Evolutionary conservation across 1,139 yeast species (phyloP), one percentile per base, ranked within the genome.

Genomic region (Arxiozyma slooffiae): DNA sequence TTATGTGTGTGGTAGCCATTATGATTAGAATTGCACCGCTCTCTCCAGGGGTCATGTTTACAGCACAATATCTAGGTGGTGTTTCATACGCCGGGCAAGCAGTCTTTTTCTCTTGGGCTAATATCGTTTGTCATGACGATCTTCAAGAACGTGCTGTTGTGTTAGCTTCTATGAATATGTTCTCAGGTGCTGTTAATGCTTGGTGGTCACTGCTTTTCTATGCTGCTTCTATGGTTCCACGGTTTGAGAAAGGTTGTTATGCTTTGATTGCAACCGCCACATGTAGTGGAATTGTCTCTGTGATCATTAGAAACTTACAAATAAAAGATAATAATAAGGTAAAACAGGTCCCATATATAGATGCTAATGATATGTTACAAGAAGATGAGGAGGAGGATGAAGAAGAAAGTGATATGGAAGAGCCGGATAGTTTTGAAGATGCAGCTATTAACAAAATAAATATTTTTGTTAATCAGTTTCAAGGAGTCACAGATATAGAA

Each of bases 151-250:
- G 83, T 55, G 81, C 83, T 0, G 67, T 79, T 30, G 80, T 78
- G 0, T 65, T 79, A 48, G 82, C 81, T 0, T 77, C 81, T 0
- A 79, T 79, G 83, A 79, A 79, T 61, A 78, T 79, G 81, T 78
- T 78, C 56, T 75, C 79, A 43, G 77, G 78, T 59, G 81, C 81
- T 1, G 78, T 78, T 16, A 79, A 78, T 61, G 82, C 82, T 1
- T 79, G 83, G 83, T 79, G 82, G 82, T 73, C 80, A 1, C 59
- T 79, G 22, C 51, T 79, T 3, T 78, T 79, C 58, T 79, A 70
- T 56, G 67, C 73, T 20, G 81, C 81, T 1, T 67, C 73, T 7
- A 71, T 73, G 44, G 81, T 72, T 1, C 83, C 83, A 0, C 66
- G 67, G 48, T 78, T 75, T 56, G 69, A 66, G 49, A 73, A 71